These are phyloP conservation scores for Sporobolomyces pararoseus DNA, from an alignment of 768 basidiomycete species.

Conservation along the genomic window DNA sequence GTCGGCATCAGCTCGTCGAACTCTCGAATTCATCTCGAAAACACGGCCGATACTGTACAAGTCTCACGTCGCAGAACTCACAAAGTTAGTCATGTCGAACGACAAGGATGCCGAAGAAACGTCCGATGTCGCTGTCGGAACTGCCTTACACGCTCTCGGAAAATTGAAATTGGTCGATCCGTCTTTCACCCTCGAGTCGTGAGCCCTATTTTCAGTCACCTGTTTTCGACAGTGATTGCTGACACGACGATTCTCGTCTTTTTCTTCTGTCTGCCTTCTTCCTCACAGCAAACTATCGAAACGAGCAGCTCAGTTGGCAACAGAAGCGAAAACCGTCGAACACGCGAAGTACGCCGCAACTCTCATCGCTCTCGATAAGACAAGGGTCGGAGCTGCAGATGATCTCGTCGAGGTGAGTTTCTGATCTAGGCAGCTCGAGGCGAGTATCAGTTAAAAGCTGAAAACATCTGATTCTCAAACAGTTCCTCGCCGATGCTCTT, in stretches of 20 bases:
- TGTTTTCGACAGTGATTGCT: too few relatives aligned
- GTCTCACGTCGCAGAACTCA: slow-evolving; percentile 69
- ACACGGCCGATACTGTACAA: slow-evolving; percentile 69
- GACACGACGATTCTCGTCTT: too few relatives aligned
- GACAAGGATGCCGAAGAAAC: slow-evolving; percentile 26
- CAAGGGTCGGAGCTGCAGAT: slow-evolving; percentile 5
- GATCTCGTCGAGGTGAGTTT: slow-evolving; percentile 39
- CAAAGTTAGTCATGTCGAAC: slow-evolving; percentile 66
- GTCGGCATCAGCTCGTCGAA: slow-evolving; percentile 41
- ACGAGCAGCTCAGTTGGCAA: slow-evolving; percentile 5
- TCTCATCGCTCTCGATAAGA: slow-evolving; percentile 36
- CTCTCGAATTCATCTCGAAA: slow-evolving; percentile 64
- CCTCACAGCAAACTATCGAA: slow-evolving; percentile 21
- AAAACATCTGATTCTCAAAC: background rate
- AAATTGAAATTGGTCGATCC: slow-evolving; percentile 22
- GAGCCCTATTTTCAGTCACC: too few relatives aligned
- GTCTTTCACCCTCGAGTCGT: slow-evolving; percentile 15
- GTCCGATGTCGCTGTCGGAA: slow-evolving; percentile 55
- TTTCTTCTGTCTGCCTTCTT: background rate
- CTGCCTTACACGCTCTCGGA: slow-evolving; percentile 53
- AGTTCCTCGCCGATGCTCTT: slow-evolving; percentile 63
- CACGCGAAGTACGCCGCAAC: slow-evolving; percentile 46
- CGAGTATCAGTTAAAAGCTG: background rate
- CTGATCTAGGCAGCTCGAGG: background rate
- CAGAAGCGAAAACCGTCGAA: slow-evolving; percentile 6